Base-by-base conservation (phyloP, 1,139 yeast species). In the Yamadazyma mexicana region DNA sequence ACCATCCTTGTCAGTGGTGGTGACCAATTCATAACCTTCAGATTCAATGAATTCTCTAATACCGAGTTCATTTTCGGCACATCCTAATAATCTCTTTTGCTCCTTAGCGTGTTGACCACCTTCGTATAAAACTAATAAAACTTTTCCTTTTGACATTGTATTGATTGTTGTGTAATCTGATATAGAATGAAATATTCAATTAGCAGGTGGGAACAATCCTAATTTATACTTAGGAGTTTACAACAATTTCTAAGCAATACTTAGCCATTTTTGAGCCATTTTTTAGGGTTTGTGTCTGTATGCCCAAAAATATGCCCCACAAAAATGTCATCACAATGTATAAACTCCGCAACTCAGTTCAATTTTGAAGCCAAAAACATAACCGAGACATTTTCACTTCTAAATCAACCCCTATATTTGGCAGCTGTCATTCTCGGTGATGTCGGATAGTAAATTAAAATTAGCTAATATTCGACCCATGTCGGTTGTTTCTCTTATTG, bases 61-160 rank as follows among this genome's bases (percentile, higher is more conserved):
- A 6, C 94, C 94, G 43, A 86, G 75, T 54, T 85, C 91, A 59
- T 84, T 84, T 62, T 85, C 92, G 47, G 80, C 73, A 46, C 85
- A 74, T 18, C 95, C 95, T 43, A 82, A 70, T 44, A 86, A 73
- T 47, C 70, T 70, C 37, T 76, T 67, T 55, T 81, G 84, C 50
- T 83, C 78, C 37, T 58, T 49, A 43, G 89, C 88, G 56, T 80
- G 85, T 30, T 66, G 56, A 27, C 73, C 72, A 40, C 81, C 83
- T 45, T 62, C 59, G 66, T 80, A 79, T 49, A 79, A 71, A 37
- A 78, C 83, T 43, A 79, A 64, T 50, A 79, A 71, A 39, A 79
- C 75, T 52, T 76, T 75, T 52, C 73, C 51, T 42, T 48, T 47
- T 15, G 51, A 40, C 51, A 48, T 48, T 31, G 26, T 39, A 16